Base-by-base conservation (phyloP, 257 asterid genomes). In the Solanum tacnaense region DNA sequence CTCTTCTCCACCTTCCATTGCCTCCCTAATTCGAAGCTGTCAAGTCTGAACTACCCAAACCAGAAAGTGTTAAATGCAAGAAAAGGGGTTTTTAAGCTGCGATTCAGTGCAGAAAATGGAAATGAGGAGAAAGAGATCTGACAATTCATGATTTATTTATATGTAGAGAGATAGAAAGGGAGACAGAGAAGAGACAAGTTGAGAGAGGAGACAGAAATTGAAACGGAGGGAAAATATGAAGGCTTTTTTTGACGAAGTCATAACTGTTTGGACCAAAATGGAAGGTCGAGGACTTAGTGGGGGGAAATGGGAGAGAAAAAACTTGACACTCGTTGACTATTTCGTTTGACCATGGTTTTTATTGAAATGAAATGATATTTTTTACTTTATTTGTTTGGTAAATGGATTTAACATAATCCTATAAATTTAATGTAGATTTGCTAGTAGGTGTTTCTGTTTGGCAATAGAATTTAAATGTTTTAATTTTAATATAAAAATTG, bases 1-100 rank as follows among this genome's bases (percentile, higher is more conserved):
- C 58, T 92, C 95, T 79, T 60, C 91, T 84, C 91, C 97, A 90
- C 39, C 31, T 3, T 71, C 88, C 83, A 71, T 68, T 71, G 25
- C 84, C 88, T 86, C 72, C 25, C 39, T 3, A 85, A 74, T 32
- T 41, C 79, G 29, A 70, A 39, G 70, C 38, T n/a, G 65, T 20
- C 65, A 56, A 56, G 65, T 56, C 60, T 7, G 29, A 39, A 65
- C 87, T 85, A 67, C 71, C 15, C 60, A 38, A 36, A 27, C 32
- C 35, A 13, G 56, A 84, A 11, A 25, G 29, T 56, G 52, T n/a
- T 10, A 41, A 18, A 18, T 9, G 12, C 52, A 16, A 36, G 11
- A n/a, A 41, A 72, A 39, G 20, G 11, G 18, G 4, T 6, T 34
- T 49, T 25, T 3, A 35, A 34, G 84, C 36, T 86, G 73, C 84